Base-by-base conservation (phyloP, 148 eudicot species). In the Vaccinium macrocarpon region DNA sequence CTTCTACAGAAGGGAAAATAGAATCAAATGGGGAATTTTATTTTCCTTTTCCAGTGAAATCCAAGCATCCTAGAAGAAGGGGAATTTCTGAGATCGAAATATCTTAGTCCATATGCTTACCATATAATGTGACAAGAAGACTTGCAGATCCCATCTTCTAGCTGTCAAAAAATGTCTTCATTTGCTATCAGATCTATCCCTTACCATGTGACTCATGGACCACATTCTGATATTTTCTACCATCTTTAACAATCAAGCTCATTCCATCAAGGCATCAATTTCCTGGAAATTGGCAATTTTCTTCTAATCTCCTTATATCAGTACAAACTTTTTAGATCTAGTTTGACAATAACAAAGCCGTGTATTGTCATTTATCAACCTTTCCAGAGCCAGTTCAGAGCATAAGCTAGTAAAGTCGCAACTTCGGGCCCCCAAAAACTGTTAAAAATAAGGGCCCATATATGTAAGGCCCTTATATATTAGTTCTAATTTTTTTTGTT, bases 51-150 rank as follows among this genome's bases (percentile, higher is more conserved):
- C 82, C 81, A 10, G 9, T 23, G 57, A 48, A 50, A 77, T 77
- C 8, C 23, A 32, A 50, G 64, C 73, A 78, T 74, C 88, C 29
- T 87, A 42, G 57, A 75, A 29, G 82, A 87, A 74, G 68, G 84
- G 88, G 82, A 62, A 87, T 27, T 66, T 2, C 59, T 68, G 19
- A 64, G 78, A 70, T 53, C 84, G 86, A 84, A 82, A 87, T 81
- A 49, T 57, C 35, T 53, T 76, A 0, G 77, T 62, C 76, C 50
- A 8, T 77, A 25, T 29, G 61, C 14, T 32, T 27, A 68, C 70
- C 79, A 73, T 48, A 21, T 57, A 35, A 62, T 13, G 4, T 78
- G 82, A 82, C 84, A 68, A 83, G 76, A 71, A 78, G 12, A 64
- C 76, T 49, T 68, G 52, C 55, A 56, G 82, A 27, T 4, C 4